Evolutionary conservation across 305 asterid species (phyloP), one percentile per base, ranked within the genome.

Genomic region (Fraxinus albicans): DNA sequence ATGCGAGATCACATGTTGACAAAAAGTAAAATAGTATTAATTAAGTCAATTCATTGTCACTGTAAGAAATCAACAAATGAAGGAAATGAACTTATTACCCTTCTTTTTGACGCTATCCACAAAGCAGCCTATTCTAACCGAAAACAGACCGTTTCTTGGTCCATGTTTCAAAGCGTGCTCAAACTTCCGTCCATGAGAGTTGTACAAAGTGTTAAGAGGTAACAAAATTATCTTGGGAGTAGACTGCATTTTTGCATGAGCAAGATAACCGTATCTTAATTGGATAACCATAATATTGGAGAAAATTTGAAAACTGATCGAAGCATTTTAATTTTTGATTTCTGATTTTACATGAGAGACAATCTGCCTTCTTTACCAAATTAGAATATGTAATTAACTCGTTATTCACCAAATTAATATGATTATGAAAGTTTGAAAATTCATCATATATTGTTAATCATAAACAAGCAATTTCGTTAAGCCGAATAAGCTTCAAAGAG

Each of bases 91-190:
- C 44, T 67, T 70, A 83, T 89, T 93, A 92, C 98, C 97, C 42
- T 92, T 95, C 86, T 86, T 96, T 90, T 87, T 91, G 76, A 91
- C 97, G 80, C 97, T 91, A 82, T 96, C 99, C 84, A 95, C 99
- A 80, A 96, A 93, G 98, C 99, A 96, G 78, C 96, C 91, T 79
- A 94, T 89, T 47, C 95, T 91, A 85, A 95, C 97, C 72, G 95
- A 87, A 89, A 84, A 88, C 44, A 96, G 91, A 81, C 98, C 98
- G 76, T 87, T 89, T 81, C 87, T 87, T 80, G 92, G 74, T 80
- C 99, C 98, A 84, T 95, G 95, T 90, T 92, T 93, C 88, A 87
- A 77, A 82, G 98, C 98, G 87, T 96, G 97, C 88, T 92, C 98
- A 87, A 90, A 93, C 82, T 93, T 96, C 79, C 85, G 92, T 27